Percentiles rank a stretch among this genome's conserved stretches.
phyloP scores from a whole-genome alignment of 352 stramenopile species.

The Paralagenidium karlingii region DNA sequence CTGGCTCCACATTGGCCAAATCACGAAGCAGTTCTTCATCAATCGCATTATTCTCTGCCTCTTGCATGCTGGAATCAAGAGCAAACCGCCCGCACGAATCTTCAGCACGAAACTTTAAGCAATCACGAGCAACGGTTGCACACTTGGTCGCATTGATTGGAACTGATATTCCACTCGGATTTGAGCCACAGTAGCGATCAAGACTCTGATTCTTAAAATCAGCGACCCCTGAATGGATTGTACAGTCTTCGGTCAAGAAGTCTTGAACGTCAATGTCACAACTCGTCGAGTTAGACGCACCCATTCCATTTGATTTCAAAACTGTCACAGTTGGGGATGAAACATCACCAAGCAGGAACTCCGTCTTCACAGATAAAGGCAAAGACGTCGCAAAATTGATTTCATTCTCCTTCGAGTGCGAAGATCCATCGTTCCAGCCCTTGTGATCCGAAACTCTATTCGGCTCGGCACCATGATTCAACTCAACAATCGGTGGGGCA shows the following conservation, averaged over 20 bases:
- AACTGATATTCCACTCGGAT: conserved; percentile 5
- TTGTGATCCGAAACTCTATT: neutral
- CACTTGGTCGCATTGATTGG: conserved; percentile 23
- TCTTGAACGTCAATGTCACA: conserved; percentile 39
- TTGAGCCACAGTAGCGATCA: neutral
- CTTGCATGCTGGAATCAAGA: conserved; percentile 6
- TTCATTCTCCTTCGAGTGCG: conserved; percentile 21
- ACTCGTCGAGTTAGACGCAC: conserved; percentile 14
- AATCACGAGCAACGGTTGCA: conserved; percentile 51
- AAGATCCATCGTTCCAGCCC: conserved; percentile 3
- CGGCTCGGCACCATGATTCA: conserved; percentile 11
- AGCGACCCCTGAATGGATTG: too few relatives aligned
- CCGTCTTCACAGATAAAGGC: conserved; percentile 7
- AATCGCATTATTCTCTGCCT: conserved; percentile 27
- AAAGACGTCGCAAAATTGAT: conserved; percentile 3
- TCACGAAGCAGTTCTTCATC: conserved; percentile 62
- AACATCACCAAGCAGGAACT: neutral
- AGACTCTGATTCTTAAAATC: conserved; percentile 56
- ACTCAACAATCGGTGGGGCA: conserved; percentile 40
- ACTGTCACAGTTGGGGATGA: conserved; percentile 12
- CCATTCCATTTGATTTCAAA: conserved; percentile 20
- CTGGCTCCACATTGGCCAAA: conserved; percentile 57
- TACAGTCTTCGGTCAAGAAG: conserved; percentile 50
- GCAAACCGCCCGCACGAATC: too few relatives aligned
- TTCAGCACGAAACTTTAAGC: conserved; percentile 44